Percentiles rank a stretch among this genome's conserved stretches.
Conservation (phyloP, 441 rosid species). For the Gossypium laxum region DNA sequence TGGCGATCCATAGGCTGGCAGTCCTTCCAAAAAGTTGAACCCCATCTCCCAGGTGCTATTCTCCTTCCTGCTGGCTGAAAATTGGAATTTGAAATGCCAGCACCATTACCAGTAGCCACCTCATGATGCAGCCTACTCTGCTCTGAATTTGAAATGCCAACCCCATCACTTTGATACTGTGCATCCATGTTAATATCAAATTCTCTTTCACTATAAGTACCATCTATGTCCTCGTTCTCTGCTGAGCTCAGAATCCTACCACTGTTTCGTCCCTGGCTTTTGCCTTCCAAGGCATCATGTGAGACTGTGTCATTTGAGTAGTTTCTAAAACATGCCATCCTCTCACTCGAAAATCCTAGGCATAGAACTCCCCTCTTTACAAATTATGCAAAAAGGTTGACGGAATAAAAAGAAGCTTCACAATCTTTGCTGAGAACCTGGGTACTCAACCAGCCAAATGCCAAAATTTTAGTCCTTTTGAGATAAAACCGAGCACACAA, state of each 20-base stretch:
- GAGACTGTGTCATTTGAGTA: slow-evolving; percentile 51
- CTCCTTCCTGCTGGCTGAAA: slow-evolving; percentile 62
- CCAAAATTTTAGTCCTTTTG: background rate
- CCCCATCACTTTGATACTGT: slow-evolving; percentile 53
- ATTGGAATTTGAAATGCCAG: slow-evolving; percentile 33
- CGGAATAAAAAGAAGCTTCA: slow-evolving; percentile 9
- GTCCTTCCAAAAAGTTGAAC: slow-evolving; percentile 91
- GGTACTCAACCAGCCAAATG: background rate
- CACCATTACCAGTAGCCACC: slow-evolving; percentile 24
- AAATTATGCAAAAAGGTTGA: slow-evolving; percentile 2
- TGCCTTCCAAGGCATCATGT: slow-evolving; percentile 51
- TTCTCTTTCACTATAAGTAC: slow-evolving; percentile 48
- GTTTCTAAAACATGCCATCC: slow-evolving; percentile 88
- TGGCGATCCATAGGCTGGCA: slow-evolving; percentile 73
- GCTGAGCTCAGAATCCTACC: slow-evolving; percentile 37
- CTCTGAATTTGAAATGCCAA: slow-evolving; percentile 13
- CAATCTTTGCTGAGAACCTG: slow-evolving; percentile 14
- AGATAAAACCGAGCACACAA: background rate
- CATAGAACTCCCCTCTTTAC: slow-evolving; percentile 1
- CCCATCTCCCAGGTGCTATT: slow-evolving; percentile 75
- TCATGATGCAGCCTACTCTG: slow-evolving; percentile 35
- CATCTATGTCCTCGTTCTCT: slow-evolving; percentile 40
- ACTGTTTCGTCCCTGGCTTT: slow-evolving; percentile 35
- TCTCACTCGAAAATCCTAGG: slow-evolving; percentile 36
- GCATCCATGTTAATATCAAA: slow-evolving; percentile 70